Evolutionary conservation across 768 basidiomycete genomes (phyloP).

Genomic region (Trametes villosa): DNA sequence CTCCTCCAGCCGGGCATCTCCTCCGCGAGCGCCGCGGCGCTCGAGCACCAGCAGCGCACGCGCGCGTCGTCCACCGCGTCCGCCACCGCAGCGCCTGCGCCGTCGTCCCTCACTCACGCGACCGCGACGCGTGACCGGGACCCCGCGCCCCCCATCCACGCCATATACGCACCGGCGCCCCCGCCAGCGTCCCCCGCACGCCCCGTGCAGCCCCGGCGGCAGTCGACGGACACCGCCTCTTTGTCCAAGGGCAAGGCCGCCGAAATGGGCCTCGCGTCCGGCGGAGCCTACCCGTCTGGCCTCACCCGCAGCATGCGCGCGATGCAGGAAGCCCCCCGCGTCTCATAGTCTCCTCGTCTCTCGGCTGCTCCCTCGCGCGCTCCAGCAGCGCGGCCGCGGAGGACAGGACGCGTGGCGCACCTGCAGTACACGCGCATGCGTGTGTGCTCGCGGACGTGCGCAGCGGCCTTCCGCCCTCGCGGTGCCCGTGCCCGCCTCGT

Average conservation of each 20-base stretch:
- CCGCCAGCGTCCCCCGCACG: constrained; percentile 17
- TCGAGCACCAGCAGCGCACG: constrained; percentile 22
- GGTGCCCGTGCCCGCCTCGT: not conserved
- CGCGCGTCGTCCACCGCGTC: constrained; percentile 25
- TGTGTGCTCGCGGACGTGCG: constrained; percentile 10
- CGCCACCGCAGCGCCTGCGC: constrained; percentile 1
- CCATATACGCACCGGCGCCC: constrained; percentile 10
- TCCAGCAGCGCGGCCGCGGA: not conserved
- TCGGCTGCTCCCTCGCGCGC: not conserved
- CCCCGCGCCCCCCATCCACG: constrained; percentile 11
- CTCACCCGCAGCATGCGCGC: constrained; percentile 28
- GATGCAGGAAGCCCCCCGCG: constrained; percentile 27
- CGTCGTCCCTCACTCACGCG: constrained; percentile 9
- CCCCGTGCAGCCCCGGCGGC: constrained; percentile 15
- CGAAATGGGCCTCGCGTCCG: constrained; percentile 9
- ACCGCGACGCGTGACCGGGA: constrained; percentile 23
- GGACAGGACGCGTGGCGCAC: not conserved
- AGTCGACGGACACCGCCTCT: constrained; percentile 3
- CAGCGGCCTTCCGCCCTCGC: constrained; percentile 1
- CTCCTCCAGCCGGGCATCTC: constrained; percentile 19
- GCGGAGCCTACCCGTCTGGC: constrained; percentile 20
- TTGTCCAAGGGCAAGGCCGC: constrained; percentile 16
- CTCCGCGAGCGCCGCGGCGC: constrained; percentile 23
- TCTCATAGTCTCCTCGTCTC: constrained; percentile 8
- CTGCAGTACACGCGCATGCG: constrained; percentile 2